These are phyloP conservation scores for Backusella luteola DNA, from an alignment of 192 early-diverging fungal species.

Conservation along the genomic window DNA sequence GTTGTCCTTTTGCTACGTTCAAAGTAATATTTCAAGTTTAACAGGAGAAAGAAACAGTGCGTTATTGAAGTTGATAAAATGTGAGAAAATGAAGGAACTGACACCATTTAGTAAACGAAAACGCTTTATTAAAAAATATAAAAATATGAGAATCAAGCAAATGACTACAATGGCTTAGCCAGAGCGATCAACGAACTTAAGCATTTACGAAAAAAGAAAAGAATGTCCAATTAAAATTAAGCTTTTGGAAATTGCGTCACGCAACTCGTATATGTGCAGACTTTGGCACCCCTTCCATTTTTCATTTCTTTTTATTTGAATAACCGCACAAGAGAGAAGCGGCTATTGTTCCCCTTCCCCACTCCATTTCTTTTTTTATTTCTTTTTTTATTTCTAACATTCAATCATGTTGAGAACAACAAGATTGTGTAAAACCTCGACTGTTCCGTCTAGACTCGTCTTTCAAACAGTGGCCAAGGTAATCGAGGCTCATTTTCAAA, in stretches of 20 bases:
- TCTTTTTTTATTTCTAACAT: neutral
- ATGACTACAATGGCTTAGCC: neutral
- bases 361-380: neutral
- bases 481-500: neutral
- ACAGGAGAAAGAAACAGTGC: too few species aligned
- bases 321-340: neutral
- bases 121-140: too few species aligned
- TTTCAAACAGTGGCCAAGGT: neutral
- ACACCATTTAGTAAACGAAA: too few species aligned
- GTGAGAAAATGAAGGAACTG: too few species aligned
- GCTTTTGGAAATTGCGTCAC: neutral
- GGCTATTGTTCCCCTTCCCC: neutral
- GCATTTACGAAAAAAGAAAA: neutral
- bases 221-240: neutral
- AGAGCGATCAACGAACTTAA: too few species aligned
- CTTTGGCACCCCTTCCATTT: conserved; percentile 4
- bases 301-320: neutral
- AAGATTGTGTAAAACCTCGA: neutral
- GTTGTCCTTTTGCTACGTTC: too few species aligned
- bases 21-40: too few species aligned
- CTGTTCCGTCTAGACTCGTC: neutral
- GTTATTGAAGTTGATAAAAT: too few species aligned
- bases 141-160: too few species aligned
- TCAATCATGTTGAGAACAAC: conserved; percentile 1
- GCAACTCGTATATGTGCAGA: neutral